A percentile compares a stretch with the other conserved stretches of the same genome.
Conservation (phyloP, 2,329 filamentous ascomycete genomes). For the Drechmeria coniospora region DNA sequence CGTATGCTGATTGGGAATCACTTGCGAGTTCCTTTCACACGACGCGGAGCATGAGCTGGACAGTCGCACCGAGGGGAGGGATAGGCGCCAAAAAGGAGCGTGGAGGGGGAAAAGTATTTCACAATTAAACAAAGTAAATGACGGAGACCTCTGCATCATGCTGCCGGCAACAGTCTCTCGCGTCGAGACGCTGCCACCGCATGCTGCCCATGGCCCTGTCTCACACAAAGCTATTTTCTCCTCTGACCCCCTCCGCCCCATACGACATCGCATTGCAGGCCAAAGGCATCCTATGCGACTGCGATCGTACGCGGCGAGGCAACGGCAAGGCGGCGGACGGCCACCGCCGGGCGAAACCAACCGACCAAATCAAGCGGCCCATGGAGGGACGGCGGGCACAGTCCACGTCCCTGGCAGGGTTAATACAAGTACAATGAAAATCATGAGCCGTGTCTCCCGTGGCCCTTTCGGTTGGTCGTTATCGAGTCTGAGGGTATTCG, state of each 20-base stretch:
- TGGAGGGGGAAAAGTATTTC: slow-evolving; percentile 17
- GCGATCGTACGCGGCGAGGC: no score
- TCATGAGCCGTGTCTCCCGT: slow-evolving; percentile 23
- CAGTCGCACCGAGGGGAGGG: not conserved
- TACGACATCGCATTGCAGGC: slow-evolving; percentile 1
- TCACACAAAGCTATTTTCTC: not conserved
- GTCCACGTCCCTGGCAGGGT: slow-evolving; percentile 8
- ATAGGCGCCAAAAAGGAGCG: slow-evolving; percentile 5
- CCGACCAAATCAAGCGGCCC: no score
- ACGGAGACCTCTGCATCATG: slow-evolving; percentile 21
- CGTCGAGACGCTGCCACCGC: slow-evolving; percentile 6
- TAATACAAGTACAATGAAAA: slow-evolving; percentile 17
- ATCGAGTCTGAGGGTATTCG: slow-evolving; percentile 29
- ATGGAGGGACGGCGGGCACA: not conserved
- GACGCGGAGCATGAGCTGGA: no score
- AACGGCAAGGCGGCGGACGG: no score
- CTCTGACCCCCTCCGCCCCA: not conserved
- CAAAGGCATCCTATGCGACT: no score
- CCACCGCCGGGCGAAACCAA: no score
- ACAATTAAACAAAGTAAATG: slow-evolving; percentile 39
- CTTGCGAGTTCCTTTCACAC: no score
- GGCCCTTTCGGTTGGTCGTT: slow-evolving; percentile 22
- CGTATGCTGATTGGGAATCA: no score
- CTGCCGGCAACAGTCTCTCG: slow-evolving; percentile 14
- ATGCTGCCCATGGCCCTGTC: slow-evolving; percentile 1